A percentile compares a stretch with the other conserved stretches of the same genome.
Conservation (phyloP, 768 basidiomycete genomes). For the Russula griseocarnosa region DNA sequence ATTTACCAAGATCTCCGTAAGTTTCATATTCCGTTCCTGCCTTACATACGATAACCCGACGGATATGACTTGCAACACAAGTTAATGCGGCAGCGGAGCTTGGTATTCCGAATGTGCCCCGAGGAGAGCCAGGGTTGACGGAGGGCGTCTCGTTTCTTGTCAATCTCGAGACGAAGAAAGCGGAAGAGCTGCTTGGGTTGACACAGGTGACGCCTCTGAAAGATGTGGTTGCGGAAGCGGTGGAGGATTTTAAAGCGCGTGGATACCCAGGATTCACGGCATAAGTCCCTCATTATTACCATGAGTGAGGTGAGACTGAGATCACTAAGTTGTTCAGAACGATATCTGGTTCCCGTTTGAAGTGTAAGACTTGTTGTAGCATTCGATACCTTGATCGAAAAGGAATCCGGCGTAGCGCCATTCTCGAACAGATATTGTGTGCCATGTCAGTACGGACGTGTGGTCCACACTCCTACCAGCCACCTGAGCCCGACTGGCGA, state of each 20-base stretch:
- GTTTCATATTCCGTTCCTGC: not conserved
- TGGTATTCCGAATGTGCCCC: slow-evolving; percentile 11
- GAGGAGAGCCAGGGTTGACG: slow-evolving; percentile 14
- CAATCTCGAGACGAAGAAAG: slow-evolving; percentile 11
- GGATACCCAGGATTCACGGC: slow-evolving; percentile 16
- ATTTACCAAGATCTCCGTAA: slow-evolving; percentile 20
- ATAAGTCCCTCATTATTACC: not conserved
- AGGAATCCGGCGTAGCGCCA: not conserved
- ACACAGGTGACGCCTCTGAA: slow-evolving; percentile 5
- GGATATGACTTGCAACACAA: not conserved
- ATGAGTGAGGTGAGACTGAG: not conserved
- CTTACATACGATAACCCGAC: not conserved
- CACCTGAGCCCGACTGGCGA: too few relatives aligned
- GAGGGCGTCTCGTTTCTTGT: not conserved
- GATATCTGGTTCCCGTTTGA: not conserved
- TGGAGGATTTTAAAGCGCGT: slow-evolving; percentile 18
- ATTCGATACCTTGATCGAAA: not conserved
- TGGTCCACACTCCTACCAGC: not conserved
- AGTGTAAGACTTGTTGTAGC: not conserved
- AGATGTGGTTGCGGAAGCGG: slow-evolving; percentile 11
- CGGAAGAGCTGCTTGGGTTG: slow-evolving; percentile 12
- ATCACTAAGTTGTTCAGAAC: not conserved
- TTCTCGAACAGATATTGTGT: not conserved
- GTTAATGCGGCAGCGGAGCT: slow-evolving; percentile 20
- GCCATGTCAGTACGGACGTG: too few relatives aligned